Base-by-base conservation (phyloP, 2,329 filamentous ascomycete genomes). In the Podosphaera leucotricha region DNA sequence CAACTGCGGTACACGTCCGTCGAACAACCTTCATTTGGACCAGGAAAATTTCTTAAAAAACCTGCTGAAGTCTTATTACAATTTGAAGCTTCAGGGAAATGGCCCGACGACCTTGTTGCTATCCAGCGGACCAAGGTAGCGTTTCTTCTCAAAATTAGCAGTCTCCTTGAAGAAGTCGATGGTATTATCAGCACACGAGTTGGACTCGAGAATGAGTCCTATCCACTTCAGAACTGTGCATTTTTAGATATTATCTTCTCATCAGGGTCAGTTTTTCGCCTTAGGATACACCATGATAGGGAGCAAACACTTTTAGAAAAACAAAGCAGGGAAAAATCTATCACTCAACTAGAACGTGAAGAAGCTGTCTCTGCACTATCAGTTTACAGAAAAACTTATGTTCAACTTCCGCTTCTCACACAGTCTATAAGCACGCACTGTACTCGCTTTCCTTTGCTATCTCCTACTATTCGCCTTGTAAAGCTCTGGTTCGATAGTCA, bases 41-140 rank as follows among this genome's bases (percentile, higher is more conserved):
- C 66, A 13, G 48, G 47, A 11, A 44, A 48, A 15, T 53, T 51
- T 18, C 43, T 60, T 30, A 61, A 63, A 42, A 66, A 64, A 18
- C 78, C 82, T 0, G 78, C 86, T 51, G 77, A 92, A 51, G 71
- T 92, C 26, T 71, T 85, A 37, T 68, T 98, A 41, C 86, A 87
- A 56, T 95, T 98, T 53, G 90, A 98, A 62, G 82, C 80, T 3
- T 95, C 90, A 6, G 78, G 76, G 39, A 79, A 83, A 52, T 98
- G 90, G 90, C 90, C 90, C 0, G 86, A 95, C 56, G 84, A 92
- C 55, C 63, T 95, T 7, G 73, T 73, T 2, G 86, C 87, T 4
- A 93, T 95, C 45, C 90, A 98, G 59, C 75, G 85, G 55, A 86
- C 85, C 11, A 98, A 98, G 61, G 72, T 92, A 35, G 90, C 92